Conservation (phyloP, 2,329 filamentous ascomycete genomes). For the Xylariaceae sp. region DNA sequence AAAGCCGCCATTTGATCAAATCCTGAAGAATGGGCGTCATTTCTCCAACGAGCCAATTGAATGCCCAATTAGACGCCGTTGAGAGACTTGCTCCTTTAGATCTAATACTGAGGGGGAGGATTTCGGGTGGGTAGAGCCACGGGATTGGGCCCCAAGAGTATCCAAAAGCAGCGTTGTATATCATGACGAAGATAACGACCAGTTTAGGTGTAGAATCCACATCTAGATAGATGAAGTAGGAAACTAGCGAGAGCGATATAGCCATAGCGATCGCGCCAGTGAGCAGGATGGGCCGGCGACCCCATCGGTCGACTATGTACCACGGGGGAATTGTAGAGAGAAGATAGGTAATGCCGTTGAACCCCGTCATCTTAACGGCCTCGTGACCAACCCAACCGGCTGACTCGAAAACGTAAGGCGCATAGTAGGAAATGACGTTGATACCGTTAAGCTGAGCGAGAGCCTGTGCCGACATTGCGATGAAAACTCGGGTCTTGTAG, state of each 20-base stretch:
- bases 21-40: conserved; percentile 92
- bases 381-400: conserved; percentile 91
- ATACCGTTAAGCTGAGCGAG: conserved; percentile 97
- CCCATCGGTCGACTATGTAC: conserved; percentile 94
- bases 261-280: conserved; percentile 88
- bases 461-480: conserved; percentile 96
- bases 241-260: conserved; percentile 80
- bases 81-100: conserved; percentile 96
- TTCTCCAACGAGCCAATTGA: conserved; percentile 95
- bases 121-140: conserved; percentile 98
- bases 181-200: conserved; percentile 93
- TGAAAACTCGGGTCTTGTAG: conserved; percentile 89
- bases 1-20: conserved; percentile 87
- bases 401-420: conserved; percentile 91
- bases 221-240: conserved; percentile 92
- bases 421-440: conserved; percentile 99
- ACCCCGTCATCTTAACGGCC: conserved; percentile 93
- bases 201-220: conserved; percentile 71
- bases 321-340: conserved; percentile 91
- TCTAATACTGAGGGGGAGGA: conserved; percentile 89
- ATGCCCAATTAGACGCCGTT: conserved; percentile 95
- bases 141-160: conserved; percentile 95
- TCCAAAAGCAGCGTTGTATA: conserved; percentile 96
- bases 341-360: conserved; percentile 87
- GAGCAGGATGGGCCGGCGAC: conserved; percentile 81